Percentiles rank a stretch among this genome's conserved stretches.
Conservation (phyloP, 139 green algal genomes). For the Chlorella sp. region DNA sequence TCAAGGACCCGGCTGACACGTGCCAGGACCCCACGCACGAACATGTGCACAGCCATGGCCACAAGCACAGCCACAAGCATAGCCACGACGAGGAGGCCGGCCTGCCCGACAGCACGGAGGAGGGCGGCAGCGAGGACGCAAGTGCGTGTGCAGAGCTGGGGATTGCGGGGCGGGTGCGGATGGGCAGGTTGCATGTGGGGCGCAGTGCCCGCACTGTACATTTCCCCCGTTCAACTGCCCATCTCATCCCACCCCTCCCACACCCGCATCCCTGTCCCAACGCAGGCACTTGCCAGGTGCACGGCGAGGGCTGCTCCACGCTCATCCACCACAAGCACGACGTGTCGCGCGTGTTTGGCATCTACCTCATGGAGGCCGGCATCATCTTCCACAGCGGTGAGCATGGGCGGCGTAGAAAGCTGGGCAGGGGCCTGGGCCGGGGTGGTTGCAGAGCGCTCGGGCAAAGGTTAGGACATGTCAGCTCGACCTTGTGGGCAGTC, state of each 20-base stretch:
- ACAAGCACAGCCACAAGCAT: neutral
- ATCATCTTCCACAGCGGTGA: constrained; percentile 53
- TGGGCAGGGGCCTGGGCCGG: too few species aligned
- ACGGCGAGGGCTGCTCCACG: constrained; percentile 11
- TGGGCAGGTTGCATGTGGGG: too few species aligned
- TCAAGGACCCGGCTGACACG: neutral
- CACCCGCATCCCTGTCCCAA: too few species aligned
- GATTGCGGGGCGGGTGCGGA: neutral
- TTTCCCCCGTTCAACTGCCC: too few species aligned
- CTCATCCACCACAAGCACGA: constrained; percentile 7
- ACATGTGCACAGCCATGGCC: neutral
- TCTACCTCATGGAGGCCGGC: constrained; percentile 51
- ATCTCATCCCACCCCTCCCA: neutral
- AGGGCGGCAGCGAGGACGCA: neutral
- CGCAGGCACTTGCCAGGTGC: constrained; percentile 11
- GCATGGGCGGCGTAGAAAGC: neutral
- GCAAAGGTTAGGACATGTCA: too few species aligned
- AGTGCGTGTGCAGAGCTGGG: neutral
- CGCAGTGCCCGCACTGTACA: too few species aligned
- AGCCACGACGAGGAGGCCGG: neutral
- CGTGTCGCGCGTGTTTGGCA: constrained; percentile 13
- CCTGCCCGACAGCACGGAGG: neutral
- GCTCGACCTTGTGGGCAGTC: neutral
- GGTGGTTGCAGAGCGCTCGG: too few species aligned
- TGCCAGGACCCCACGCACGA: neutral